Evolutionary conservation across 2,329 filamentous ascomycete genomes (phyloP), one percentile per base, ranked within the genome.

Genomic region (Dothidotthia symphoricarpi): DNA sequence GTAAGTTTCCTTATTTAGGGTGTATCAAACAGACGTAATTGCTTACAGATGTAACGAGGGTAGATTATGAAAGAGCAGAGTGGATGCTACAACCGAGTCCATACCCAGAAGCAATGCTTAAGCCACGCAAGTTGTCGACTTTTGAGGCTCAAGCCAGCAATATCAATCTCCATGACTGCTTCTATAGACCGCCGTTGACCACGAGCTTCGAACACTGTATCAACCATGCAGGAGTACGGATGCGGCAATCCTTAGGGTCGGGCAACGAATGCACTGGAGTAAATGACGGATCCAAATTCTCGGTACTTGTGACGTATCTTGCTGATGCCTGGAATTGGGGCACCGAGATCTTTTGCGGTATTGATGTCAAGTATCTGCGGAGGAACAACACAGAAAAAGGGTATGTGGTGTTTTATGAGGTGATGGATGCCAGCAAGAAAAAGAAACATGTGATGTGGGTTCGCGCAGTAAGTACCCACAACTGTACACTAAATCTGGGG

Each of bases 311-410:
- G 25, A 86, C 82, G 0, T 86, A 86, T 51, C 67, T 86, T 6
- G 74, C 78, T 6, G 82, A 86, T 59, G 81, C 83, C 2, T 85
- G 81, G 82, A 83, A 84, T 52, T 83, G 81, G 80, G 83, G 82
- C 7, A 80, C 82, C 10, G 81, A 86, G 53, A 78, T 86, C 2
- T 86, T 86, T 46, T 86, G 82, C 61, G 75, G 81, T 50, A 81
- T 80, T 43, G 81, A 86, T 58, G 82, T 85, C 2, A 71, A 78
- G 29, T 77, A 83, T 52, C 69, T 86, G 34, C 73, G 77, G 38
- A 75, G 1, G 53, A n/a, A n/a, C n/a, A n/a, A n/a, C n/a, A n/a
- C n/a, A n/a, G n/a, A n/a, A n/a, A n/a, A 74, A 11, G 81, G 82
- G 1, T 85, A 83, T 57, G 69, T 82, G 14, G 67, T 85, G 17